Evolutionary conservation across 768 basidiomycete genomes (phyloP).

Genomic region (Cystobasidiopsis lactophilus): DNA sequence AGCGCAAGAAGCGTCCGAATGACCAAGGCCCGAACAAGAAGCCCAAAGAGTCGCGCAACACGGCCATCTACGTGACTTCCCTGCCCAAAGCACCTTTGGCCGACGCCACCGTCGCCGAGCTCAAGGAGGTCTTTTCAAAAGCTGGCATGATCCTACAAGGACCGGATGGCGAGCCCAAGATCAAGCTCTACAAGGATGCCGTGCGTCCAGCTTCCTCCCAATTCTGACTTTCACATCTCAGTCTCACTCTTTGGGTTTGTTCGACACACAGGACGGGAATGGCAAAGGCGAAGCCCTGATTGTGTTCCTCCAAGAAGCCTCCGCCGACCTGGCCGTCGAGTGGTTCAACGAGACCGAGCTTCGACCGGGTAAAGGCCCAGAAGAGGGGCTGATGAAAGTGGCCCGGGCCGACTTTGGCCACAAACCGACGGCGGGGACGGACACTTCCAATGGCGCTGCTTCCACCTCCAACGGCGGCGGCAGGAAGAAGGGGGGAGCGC

Average conservation of each 20-base stretch:
- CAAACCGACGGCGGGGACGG: conserved; percentile 37
- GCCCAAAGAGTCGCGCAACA: conserved; percentile 22
- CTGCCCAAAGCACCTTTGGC: conserved; percentile 33
- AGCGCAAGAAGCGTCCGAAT: conserved; percentile 38
- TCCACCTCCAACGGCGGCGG: conserved; percentile 6
- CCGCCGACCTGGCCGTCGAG: conserved; percentile 60
- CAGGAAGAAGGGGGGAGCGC: conserved; percentile 21
- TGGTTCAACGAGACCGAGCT: conserved; percentile 83
- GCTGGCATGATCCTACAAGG: conserved; percentile 87
- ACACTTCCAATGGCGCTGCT: conserved; percentile 10
- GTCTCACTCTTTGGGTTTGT: too few relatives aligned
- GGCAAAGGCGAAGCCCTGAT: conserved; percentile 90
- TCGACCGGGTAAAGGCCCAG: conserved; percentile 48
- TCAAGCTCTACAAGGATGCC: conserved; percentile 70
- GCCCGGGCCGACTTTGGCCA: conserved; percentile 56
- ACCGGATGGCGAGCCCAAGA: conserved; percentile 68
- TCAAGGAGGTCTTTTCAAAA: conserved; percentile 67
- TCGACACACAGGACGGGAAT: conserved; percentile 35
- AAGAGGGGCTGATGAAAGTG: conserved; percentile 43
- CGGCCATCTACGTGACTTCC: conserved; percentile 55
- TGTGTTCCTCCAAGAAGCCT: conserved; percentile 92
- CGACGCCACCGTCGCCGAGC: conserved; percentile 49
- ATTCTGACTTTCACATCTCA: too few relatives aligned
- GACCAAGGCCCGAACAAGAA: conserved; percentile 35
- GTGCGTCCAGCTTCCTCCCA: too few relatives aligned